Percentiles rank a stretch among this genome's conserved stretches.
Conservation (phyloP, 495 filamentous ascomycete genomes). For the Aspergillus egyptiacus region DNA sequence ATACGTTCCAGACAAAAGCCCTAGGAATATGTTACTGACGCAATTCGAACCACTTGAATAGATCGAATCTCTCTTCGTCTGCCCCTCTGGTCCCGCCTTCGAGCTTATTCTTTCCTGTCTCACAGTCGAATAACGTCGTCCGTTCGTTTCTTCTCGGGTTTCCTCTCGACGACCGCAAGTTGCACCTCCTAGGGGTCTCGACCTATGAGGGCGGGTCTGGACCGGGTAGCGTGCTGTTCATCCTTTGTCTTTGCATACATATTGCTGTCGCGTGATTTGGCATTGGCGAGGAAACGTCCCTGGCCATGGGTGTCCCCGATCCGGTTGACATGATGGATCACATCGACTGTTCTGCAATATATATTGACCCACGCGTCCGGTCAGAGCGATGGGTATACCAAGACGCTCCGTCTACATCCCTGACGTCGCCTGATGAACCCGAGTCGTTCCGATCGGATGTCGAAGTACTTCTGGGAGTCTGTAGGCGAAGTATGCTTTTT, state of each 20-base stretch:
- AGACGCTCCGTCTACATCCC: conserved; percentile 27
- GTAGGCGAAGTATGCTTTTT: conserved; percentile 47
- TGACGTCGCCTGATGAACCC: conserved; percentile 39
- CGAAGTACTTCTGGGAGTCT: conserved; percentile 44
- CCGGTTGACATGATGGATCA: conserved; percentile 53
- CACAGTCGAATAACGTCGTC: conserved; percentile 10
- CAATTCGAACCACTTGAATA: conserved; percentile 8
- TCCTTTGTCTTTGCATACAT: conserved; percentile 9
- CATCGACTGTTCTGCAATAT: conserved; percentile 71
- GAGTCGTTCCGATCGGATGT: conserved; percentile 47
- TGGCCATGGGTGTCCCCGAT: conserved; percentile 18
- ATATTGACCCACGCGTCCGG: conserved; percentile 69
- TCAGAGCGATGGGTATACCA: conserved; percentile 55
- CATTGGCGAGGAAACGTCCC: conserved; percentile 10
- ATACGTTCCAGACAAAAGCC: conserved; percentile 7
- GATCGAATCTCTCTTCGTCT: not conserved
- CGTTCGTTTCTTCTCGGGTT: conserved; percentile 15
- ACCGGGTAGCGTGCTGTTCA: conserved; percentile 9
- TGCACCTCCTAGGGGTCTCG: not conserved
- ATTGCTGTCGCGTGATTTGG: conserved; percentile 9
- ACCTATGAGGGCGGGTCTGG: conserved; percentile 19
- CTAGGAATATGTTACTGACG: conserved; percentile 15
- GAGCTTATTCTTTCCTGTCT: conserved; percentile 1
- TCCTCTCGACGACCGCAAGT: not conserved
- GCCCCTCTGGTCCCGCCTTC: not conserved